Evolutionary conservation across 2,329 filamentous ascomycete species (phyloP).

Genomic region (Oidium heveae): DNA sequence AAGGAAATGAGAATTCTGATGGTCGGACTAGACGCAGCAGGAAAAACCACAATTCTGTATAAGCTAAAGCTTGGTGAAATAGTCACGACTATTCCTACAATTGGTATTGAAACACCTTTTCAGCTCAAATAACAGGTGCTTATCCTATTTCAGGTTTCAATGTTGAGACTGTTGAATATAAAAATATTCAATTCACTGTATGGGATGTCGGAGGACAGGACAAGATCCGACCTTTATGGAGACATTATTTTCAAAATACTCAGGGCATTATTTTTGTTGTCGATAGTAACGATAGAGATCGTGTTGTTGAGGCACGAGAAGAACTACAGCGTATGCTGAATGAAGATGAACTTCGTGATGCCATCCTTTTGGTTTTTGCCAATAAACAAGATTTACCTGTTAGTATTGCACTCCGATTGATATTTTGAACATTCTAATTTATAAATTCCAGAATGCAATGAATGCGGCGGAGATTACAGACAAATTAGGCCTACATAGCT

Average conservation of each 20-base stretch:
- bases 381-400: slow-evolving; percentile 99
- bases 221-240: slow-evolving; percentile 98
- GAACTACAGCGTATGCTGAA: slow-evolving; percentile 97
- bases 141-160: slow-evolving; percentile 50
- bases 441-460: slow-evolving; percentile 63
- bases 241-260: slow-evolving; percentile 99
- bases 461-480: slow-evolving; percentile 99
- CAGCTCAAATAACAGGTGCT: not conserved
- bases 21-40: slow-evolving; percentile 96
- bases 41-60: slow-evolving; percentile 99
- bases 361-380: slow-evolving; percentile 88
- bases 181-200: slow-evolving; percentile 99
- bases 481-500: slow-evolving; percentile 96
- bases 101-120: slow-evolving; percentile 35
- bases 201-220: slow-evolving; percentile 99
- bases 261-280: slow-evolving; percentile 99
- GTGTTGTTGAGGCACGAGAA: slow-evolving; percentile 88
- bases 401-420: slow-evolving; percentile 19
- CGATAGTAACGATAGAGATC: slow-evolving; percentile 94
- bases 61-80: slow-evolving; percentile 99
- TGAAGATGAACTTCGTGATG: slow-evolving; percentile 95
- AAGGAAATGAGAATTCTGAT: slow-evolving; percentile 99
- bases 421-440: not conserved
- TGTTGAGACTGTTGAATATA: slow-evolving; percentile 98
- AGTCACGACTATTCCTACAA: slow-evolving; percentile 96